Evolutionary conservation across 768 basidiomycete genomes (phyloP).

Genomic region (Leccinum truebloodii): DNA sequence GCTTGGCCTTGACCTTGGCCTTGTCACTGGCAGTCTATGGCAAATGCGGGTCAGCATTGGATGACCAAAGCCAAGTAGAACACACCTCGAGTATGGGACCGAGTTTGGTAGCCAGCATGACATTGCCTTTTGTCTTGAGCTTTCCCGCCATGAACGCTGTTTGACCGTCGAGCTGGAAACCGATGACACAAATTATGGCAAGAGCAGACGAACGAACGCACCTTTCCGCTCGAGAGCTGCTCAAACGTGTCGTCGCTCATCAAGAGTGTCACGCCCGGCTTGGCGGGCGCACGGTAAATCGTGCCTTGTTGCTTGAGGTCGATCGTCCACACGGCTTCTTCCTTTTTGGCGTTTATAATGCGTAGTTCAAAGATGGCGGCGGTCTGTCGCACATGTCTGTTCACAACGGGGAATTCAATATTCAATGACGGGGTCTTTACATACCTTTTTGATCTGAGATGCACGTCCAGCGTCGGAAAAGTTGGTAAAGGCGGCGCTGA

Average conservation of each 20-base stretch:
- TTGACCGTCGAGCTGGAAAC: constrained; percentile 75
- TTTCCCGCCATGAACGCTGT: constrained; percentile 97
- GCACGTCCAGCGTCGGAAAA: constrained; percentile 64
- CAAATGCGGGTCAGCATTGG: background rate
- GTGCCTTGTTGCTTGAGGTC: constrained; percentile 86
- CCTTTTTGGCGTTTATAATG: constrained; percentile 69
- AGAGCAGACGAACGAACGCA: constrained; percentile 28
- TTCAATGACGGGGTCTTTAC: too few species aligned
- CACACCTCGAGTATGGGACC: constrained; percentile 76
- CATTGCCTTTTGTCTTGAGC: constrained; percentile 91
- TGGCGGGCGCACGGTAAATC: constrained; percentile 62
- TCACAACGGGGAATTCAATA: too few species aligned
- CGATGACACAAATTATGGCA: background rate
- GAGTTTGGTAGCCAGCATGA: constrained; percentile 94
- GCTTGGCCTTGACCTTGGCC: constrained; percentile 39
- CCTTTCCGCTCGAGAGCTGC: constrained; percentile 74
- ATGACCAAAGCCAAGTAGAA: background rate
- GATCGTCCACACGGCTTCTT: constrained; percentile 84
- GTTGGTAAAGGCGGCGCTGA: constrained; percentile 52
- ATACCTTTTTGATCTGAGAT: constrained; percentile 71
- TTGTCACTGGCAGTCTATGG: constrained; percentile 30
- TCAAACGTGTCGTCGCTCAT: constrained; percentile 75
- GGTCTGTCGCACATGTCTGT: constrained; percentile 44
- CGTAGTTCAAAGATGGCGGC: constrained; percentile 88
- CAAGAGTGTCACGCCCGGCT: constrained; percentile 81